phyloP scores from a whole-genome alignment of 2,329 filamentous ascomycete genomes.

The Pezicula carpinea region DNA sequence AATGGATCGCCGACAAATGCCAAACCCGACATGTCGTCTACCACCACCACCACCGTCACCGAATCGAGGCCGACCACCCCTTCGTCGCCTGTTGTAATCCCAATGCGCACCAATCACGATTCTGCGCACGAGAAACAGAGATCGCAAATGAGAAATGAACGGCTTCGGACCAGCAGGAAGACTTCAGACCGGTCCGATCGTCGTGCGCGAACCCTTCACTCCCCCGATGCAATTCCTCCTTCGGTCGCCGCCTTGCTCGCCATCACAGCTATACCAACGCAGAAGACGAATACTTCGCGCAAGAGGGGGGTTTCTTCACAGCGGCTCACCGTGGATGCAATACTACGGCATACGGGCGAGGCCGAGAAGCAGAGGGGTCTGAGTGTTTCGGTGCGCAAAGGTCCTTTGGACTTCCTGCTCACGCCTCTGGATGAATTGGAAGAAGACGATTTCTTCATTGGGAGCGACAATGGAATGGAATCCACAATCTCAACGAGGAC shows the following conservation, averaged over 20 bases:
- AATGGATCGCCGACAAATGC: slow-evolving; percentile 4
- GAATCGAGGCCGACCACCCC: slow-evolving; percentile 17
- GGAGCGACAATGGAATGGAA: slow-evolving; percentile 48
- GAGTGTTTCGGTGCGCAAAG: slow-evolving; percentile 47
- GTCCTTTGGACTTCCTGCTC: slow-evolving; percentile 54
- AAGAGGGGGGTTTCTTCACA: slow-evolving; percentile 16
- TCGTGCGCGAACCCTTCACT: slow-evolving; percentile 39
- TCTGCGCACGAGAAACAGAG: slow-evolving; percentile 14
- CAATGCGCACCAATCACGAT: slow-evolving; percentile 20
- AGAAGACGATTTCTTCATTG: slow-evolving; percentile 38
- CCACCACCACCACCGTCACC: slow-evolving; percentile 7
- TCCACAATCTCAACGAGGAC: slow-evolving; percentile 51
- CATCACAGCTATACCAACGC: slow-evolving; percentile 53
- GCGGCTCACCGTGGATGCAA: slow-evolving; percentile 51
- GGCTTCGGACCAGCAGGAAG: slow-evolving; percentile 14
- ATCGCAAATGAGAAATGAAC: slow-evolving; percentile 16
- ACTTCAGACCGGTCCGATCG: slow-evolving; percentile 14
- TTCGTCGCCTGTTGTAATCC: slow-evolving; percentile 27
- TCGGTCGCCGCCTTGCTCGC: slow-evolving; percentile 58
- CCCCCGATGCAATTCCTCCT: slow-evolving; percentile 50
- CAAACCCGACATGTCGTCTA: background rate
- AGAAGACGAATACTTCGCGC: slow-evolving; percentile 27
- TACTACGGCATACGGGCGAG: slow-evolving; percentile 48
- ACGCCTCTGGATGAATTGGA: slow-evolving; percentile 54
- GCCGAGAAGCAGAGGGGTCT: slow-evolving; percentile 53